Base-by-base conservation (phyloP, 495 filamentous ascomycete species). In the Saxispiralis lemnorum region DNA sequence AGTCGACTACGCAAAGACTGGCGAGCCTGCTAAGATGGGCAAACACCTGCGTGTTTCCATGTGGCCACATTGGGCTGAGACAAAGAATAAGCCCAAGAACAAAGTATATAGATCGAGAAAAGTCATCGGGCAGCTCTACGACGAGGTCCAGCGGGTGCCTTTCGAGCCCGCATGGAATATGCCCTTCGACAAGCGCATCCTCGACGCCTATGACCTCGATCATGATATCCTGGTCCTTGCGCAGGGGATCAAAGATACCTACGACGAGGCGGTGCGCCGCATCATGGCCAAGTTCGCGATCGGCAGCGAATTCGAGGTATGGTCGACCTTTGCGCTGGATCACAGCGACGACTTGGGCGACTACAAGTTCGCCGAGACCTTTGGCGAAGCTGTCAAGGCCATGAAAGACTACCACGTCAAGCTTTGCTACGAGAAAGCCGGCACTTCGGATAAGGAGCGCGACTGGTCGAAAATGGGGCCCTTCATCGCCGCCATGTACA, bases 51-150 rank as follows among this genome's bases (percentile, higher is more conserved):
- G 69, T 9, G 73, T 79, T 0, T 60, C 44, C 1, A 59, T 56
- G 38, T 94, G 75, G 67, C 89, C 89, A 0, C 89, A 97, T 54
- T 97, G 92, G 52, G 93, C 94, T 81, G 81, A 92, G 47, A 87
- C 81, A 51, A 64, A 62, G 11, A 38, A 65, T 45, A 64, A 63
- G 35, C 49, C 59, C 1, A 59, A 68, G 16, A 63, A 71, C 1
- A 62, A 61, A 35, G 66, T 66, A 0, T 89, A 92, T 48, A 61
- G 58, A 2, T 96, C 92, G 0, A 54, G 44, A 0, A 83, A 71
- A 37, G 71, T 92, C 13, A 69, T 99, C 1, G 89, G 89, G 1
- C 68, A 79, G 41, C 70, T 99, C 2, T 99, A 87, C 42, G 83
- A 95, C 53, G 62, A 64, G 35, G 75, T 82, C 14, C 61, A 74